Evolutionary conservation across 1,284 basidiomycete genomes (phyloP).

Genomic region (Cryptococcus sp.): DNA sequence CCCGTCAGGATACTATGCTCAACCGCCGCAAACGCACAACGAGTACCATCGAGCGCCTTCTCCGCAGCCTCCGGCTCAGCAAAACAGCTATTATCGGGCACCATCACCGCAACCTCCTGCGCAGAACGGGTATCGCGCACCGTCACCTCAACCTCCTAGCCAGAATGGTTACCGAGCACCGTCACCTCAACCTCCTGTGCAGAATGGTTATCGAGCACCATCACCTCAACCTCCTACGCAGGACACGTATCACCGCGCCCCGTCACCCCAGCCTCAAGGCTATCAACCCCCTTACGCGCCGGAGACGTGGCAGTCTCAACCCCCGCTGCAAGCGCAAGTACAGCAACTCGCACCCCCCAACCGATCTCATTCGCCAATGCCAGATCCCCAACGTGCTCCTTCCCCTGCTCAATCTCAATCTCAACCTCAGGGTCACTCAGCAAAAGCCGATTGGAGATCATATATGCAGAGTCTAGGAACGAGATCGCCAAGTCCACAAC

Average conservation of each 20-base stretch:
- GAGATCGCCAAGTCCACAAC: conserved; percentile 23
- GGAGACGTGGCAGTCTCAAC: not conserved
- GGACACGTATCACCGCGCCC: not conserved
- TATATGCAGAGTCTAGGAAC: conserved; percentile 37
- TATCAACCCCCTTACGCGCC: conserved; percentile 4
- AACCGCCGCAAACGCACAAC: conserved; percentile 1
- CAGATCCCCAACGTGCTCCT: conserved; percentile 6
- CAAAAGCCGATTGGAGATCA: conserved; percentile 34
- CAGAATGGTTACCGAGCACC: not conserved
- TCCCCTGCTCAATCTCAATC: conserved; percentile 11
- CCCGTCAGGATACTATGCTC: not conserved
- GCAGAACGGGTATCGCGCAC: not conserved
- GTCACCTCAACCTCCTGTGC: not conserved
- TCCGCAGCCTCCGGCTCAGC: conserved; percentile 8
- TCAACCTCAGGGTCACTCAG: conserved; percentile 4
- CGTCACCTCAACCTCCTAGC: conserved; percentile 1
- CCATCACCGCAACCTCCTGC: conserved; percentile 6
- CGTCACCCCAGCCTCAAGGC: not conserved
- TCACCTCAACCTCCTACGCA: not conserved
- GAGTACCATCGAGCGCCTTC: conserved; percentile 10
- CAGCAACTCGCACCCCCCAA: conserved; percentile 1
- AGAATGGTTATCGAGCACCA: conserved; percentile 1
- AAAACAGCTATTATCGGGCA: conserved; percentile 7
- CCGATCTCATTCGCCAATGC: conserved; percentile 2
- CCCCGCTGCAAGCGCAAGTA: conserved; percentile 4